Conservation (phyloP, 2,329 filamentous ascomycete genomes). For the Botryotinia convoluta region DNA sequence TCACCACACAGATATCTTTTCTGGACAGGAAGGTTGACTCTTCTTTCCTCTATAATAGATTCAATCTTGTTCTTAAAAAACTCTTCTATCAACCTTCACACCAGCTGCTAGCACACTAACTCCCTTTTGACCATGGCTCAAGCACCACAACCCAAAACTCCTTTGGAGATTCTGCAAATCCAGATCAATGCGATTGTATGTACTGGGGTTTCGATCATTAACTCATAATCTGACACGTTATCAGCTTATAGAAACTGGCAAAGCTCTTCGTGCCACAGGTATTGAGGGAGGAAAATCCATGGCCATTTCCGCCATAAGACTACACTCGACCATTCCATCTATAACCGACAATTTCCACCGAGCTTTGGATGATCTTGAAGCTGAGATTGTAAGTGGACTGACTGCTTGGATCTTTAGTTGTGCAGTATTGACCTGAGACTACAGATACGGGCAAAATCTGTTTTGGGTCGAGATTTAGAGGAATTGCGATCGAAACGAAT, state of each 20-base stretch:
- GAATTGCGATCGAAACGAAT: constrained; percentile 33
- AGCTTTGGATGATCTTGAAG: constrained; percentile 55
- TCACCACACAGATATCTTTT: not conserved
- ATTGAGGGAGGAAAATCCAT: constrained; percentile 46
- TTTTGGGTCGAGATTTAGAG: constrained; percentile 54
- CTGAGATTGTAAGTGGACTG: constrained; percentile 50
- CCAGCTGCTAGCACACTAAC: not conserved
- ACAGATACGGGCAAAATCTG: constrained; percentile 53
- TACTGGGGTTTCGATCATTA: constrained; percentile 18
- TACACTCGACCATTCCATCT: constrained; percentile 32
- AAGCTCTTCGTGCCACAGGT: constrained; percentile 50
- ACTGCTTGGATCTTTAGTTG: not conserved
- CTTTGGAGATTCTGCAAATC: constrained; percentile 46
- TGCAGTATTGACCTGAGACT: constrained; percentile 17
- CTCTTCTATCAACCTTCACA: not conserved
- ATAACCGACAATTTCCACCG: constrained; percentile 43
- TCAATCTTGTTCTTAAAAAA: not conserved
- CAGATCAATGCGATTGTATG: constrained; percentile 56
- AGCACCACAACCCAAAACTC: constrained; percentile 27
- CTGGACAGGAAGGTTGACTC: not conserved
- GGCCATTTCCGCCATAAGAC: constrained; percentile 30
- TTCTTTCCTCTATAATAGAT: not conserved
- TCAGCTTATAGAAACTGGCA: constrained; percentile 59
- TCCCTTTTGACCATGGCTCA: constrained; percentile 26
- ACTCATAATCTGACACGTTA: constrained; percentile 16